Base-by-base conservation (phyloP, 805 yeast species). In the Brettanomyces nanus region DNA sequence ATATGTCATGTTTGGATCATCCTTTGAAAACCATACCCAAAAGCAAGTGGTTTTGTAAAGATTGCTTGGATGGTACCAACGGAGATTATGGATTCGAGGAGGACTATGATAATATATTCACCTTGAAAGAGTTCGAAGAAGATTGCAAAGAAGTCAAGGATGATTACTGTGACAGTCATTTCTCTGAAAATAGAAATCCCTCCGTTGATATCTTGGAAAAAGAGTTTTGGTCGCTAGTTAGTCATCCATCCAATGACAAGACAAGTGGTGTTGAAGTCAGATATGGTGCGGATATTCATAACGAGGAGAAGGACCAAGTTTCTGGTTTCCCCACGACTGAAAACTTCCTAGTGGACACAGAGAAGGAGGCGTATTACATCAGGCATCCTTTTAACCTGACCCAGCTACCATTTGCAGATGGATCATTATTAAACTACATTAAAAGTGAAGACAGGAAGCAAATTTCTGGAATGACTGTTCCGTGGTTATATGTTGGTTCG, bases 401-500 rank as follows among this genome's bases (percentile, higher is more conserved):
- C 15, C 77, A 75, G 42, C 58, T 86, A 18, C 94, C 95, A 0
- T 76, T 69, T 56, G 73, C 80, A 10, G 59, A 69, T 28, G 82
- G 85, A 1, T 83, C 95, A 0, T 59, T 83, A n/a, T 61, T 84
- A 36, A 77, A 78, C 39, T 74, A 74, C 48, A 68, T 82, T 40
- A 46, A 44, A 33, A 73, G 74, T 40, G 52, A 52, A 19, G 41
- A 38, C 27, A 37, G 47, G 13, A 71, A 75, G 15, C 71, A 75
- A 23, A 82, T 90, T 2, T 80, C 95, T 0, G 97, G 97, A 1
- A 89, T 89, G 86, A 87, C 97, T 0, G 73, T 84, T 15, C 97
- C 97, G 0, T 89, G 97, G 97, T 71, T 87, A 3, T 89, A 89
- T 52, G 76, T 89, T 13, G 97, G 97, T 0, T 85, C 94, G 36